These are phyloP conservation scores for Quercus berberidifolia DNA, from an alignment of 306 rosid species.

Conservation along the genomic window DNA sequence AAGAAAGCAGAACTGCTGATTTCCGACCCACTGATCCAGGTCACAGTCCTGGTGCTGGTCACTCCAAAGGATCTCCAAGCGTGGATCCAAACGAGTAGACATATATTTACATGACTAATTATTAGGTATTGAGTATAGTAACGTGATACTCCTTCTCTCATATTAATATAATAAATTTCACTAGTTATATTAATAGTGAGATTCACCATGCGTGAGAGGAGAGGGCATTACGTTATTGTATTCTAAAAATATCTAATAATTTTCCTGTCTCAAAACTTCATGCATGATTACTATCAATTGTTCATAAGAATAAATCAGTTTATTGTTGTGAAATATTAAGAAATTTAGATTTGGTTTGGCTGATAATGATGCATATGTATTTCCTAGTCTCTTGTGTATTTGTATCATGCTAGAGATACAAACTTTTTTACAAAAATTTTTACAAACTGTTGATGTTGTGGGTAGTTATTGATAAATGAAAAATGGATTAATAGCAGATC, in stretches of 20 bases:
- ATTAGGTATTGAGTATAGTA: too few relatives aligned
- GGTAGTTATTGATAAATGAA: too few relatives aligned
- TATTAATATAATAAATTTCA: too few relatives aligned
- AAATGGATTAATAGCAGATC: fast-evolving
- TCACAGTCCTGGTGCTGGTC: conserved; percentile 92
- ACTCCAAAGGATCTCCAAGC: conserved; percentile 32
- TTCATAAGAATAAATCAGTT: not conserved
- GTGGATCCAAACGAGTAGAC: conserved; percentile 26
- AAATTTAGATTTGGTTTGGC: not conserved
- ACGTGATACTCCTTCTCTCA: too few relatives aligned
- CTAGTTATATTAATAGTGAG: too few relatives aligned
- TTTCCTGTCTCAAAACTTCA: not conserved
- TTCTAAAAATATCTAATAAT: too few relatives aligned
- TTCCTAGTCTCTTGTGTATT: not conserved
- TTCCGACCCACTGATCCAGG: conserved; percentile 74
- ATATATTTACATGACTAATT: not conserved
- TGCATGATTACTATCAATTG: not conserved
- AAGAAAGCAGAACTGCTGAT: conserved; percentile 28
- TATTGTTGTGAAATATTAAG: conserved; percentile 1
- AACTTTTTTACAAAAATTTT: too few relatives aligned
- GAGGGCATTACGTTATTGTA: fast-evolving
- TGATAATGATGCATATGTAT: not conserved
- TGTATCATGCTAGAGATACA: not conserved
- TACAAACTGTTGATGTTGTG: too few relatives aligned
- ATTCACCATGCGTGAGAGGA: too few relatives aligned